Percentiles rank a stretch among this genome's conserved stretches.
Conservation (phyloP, 495 filamentous ascomycete species). For the Daldinia concentrica region DNA sequence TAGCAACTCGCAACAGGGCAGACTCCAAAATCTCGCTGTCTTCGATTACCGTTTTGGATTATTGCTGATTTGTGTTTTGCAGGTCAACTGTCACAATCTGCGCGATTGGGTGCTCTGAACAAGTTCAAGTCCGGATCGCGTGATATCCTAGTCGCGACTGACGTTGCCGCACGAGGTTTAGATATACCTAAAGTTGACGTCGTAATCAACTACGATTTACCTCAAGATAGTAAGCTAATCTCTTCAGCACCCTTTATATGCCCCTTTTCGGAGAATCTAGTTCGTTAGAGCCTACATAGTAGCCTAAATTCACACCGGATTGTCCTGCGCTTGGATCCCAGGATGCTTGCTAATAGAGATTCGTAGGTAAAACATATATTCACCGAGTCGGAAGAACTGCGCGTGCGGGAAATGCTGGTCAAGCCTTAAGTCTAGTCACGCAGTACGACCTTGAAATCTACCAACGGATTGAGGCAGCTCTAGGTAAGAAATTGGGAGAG, state of each 20-base stretch:
- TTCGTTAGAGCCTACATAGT: not conserved
- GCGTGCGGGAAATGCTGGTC: conserved; percentile 85
- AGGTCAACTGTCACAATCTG: conserved; percentile 73
- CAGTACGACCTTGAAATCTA: conserved; percentile 94
- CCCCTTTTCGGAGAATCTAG: not conserved
- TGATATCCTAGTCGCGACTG: conserved; percentile 92
- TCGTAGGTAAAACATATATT: conserved; percentile 81
- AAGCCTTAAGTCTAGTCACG: conserved; percentile 81
- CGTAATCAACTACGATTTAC: conserved; percentile 88
- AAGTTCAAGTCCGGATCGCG: conserved; percentile 83
- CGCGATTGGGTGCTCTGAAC: conserved; percentile 82
- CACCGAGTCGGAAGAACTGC: conserved; percentile 95
- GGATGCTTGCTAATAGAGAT: conserved; percentile 6
- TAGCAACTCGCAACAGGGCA: too few relatives aligned
- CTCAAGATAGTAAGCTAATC: conserved; percentile 60
- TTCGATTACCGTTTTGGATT: not conserved
- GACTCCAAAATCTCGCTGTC: too few relatives aligned
- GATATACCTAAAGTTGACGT: conserved; percentile 94
- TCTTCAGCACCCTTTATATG: not conserved
- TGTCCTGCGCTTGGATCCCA: not conserved
- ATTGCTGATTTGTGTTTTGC: not conserved
- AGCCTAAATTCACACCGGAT: not conserved
- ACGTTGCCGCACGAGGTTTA: conserved; percentile 92
- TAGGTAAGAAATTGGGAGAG: conserved; percentile 78
- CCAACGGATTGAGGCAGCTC: conserved; percentile 81